These are phyloP conservation scores for Debaryomycetaceae sp. DNA, from an alignment of 1,139 yeast species.

Conservation along the genomic window DNA sequence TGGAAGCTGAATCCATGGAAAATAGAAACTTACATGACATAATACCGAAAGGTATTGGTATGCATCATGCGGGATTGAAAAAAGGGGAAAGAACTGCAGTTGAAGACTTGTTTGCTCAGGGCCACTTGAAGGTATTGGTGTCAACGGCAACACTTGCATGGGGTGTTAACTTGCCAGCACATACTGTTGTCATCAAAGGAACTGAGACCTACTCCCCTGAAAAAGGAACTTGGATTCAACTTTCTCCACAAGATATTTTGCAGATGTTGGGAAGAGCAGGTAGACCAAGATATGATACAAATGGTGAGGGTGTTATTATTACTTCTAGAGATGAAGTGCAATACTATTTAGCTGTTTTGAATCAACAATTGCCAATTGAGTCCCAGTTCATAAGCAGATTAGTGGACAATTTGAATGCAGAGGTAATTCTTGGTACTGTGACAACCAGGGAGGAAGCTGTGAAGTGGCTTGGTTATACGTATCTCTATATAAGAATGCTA, in stretches of 20 bases:
- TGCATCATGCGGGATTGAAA: constrained; percentile 92
- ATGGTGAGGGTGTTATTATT: constrained; percentile 92
- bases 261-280: constrained; percentile 99
- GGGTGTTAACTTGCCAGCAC: constrained; percentile 98
- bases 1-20: constrained; percentile 58
- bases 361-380: constrained; percentile 90
- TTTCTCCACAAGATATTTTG: constrained; percentile 89
- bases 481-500: constrained; percentile 77
- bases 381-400: constrained; percentile 74
- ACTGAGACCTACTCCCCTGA: constrained; percentile 94
- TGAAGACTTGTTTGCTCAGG: constrained; percentile 87
- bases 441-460: constrained; percentile 62
- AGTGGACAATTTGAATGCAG: constrained; percentile 82
- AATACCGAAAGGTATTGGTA: constrained; percentile 73
- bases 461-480: constrained; percentile 77
- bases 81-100: constrained; percentile 71
- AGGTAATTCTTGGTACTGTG: constrained; percentile 72
- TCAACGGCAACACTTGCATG: constrained; percentile 97
- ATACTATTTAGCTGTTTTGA: constrained; percentile 82
- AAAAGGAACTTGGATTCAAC: constrained; percentile 80
- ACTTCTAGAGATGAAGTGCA: constrained; percentile 85
- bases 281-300: constrained; percentile 87
- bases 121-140: constrained; percentile 75
- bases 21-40: constrained; percentile 59
- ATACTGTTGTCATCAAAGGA: constrained; percentile 91